Evolutionary conservation across 768 basidiomycete genomes (phyloP).

Genomic region (Podaxis rugospora): DNA sequence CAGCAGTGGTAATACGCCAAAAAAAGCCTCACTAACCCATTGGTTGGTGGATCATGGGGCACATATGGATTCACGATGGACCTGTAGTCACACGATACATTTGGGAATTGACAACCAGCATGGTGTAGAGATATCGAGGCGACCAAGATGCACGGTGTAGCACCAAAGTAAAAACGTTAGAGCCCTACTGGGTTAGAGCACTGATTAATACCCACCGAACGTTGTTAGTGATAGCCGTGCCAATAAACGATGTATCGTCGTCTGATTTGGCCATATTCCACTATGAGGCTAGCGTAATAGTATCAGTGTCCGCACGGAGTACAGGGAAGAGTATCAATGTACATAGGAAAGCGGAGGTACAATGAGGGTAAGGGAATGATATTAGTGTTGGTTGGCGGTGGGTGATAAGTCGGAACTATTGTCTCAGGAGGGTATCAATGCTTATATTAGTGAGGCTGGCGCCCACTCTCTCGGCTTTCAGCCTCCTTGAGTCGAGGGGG

Average conservation of each 20-base stretch:
- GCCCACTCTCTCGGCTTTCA: background rate
- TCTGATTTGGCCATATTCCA: background rate
- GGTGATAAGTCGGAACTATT: background rate
- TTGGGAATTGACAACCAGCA: background rate
- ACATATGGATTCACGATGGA: background rate
- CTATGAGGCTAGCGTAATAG: background rate
- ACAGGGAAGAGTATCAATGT: background rate
- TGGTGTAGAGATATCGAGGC: background rate
- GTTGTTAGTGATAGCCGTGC: background rate
- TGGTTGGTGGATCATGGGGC: background rate
- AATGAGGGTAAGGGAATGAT: background rate
- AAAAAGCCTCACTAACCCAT: background rate
- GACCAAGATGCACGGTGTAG: background rate
- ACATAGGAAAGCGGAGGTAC: background rate
- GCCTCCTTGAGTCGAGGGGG: background rate
- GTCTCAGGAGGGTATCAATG: background rate
- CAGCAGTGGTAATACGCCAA: background rate
- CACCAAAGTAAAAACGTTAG: background rate
- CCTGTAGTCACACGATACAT: background rate
- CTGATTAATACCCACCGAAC: background rate
- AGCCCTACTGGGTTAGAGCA: background rate
- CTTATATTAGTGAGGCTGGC: background rate
- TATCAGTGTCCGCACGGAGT: background rate
- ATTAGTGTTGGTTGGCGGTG: background rate
- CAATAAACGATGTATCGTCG: background rate